Conservation (phyloP, 257 asterid genomes). For the Nicotiana knightiana region DNA sequence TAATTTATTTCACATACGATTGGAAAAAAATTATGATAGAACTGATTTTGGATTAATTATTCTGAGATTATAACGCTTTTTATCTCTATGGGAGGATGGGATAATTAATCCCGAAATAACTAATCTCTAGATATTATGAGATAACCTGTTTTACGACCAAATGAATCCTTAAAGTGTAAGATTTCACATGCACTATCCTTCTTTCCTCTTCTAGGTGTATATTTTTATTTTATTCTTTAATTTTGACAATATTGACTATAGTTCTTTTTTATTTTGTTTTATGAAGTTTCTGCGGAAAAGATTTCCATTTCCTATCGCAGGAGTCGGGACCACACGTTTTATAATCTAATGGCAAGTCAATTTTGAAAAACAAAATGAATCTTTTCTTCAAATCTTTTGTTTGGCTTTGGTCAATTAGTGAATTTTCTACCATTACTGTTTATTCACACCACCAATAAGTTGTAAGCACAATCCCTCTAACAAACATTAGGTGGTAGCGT, state of each 20-base stretch:
- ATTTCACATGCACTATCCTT: too few relatives aligned
- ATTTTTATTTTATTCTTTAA: too few relatives aligned
- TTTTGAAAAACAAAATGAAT: background rate
- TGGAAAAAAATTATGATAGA: too few relatives aligned
- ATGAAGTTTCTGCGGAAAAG: background rate
- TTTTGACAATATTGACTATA: background rate
- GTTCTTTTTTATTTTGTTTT: background rate
- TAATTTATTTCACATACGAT: too few relatives aligned
- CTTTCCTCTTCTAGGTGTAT: too few relatives aligned
- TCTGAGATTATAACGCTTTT: too few relatives aligned
- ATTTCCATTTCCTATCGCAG: background rate
- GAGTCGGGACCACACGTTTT: background rate
- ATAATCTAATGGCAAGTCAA: background rate
- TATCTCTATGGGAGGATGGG: fast-evolving
- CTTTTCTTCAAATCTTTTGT: too few relatives aligned
- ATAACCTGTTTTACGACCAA: too few relatives aligned
- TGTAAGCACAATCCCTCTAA: background rate
- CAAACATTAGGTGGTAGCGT: background rate
- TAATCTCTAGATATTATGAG: too few relatives aligned
- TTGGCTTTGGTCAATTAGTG: background rate
- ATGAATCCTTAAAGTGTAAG: too few relatives aligned
- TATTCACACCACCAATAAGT: background rate
- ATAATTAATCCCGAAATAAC: too few relatives aligned
- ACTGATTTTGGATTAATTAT: too few relatives aligned
- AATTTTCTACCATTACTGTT: background rate